These are phyloP conservation scores for Hanseniaspora opuntiae DNA, from an alignment of 805 yeast species.

Conservation along the genomic window DNA sequence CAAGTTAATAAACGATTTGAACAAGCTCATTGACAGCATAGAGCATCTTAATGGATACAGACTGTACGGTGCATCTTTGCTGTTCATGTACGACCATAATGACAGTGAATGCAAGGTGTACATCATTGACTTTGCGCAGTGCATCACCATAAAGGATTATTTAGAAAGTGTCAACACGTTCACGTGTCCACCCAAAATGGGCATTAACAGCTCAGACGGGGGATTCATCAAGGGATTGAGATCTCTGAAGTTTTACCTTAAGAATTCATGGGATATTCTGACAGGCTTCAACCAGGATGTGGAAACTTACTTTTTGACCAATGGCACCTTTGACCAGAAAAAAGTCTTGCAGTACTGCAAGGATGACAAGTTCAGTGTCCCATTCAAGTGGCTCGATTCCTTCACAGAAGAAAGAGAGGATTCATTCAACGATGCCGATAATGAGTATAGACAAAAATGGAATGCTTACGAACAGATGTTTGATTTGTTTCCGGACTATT, in stretches of 20 bases:
- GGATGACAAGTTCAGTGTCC: slow-evolving; percentile 16
- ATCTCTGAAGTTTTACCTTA: slow-evolving; percentile 58
- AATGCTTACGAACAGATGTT: slow-evolving; percentile 26
- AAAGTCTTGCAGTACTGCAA: background rate
- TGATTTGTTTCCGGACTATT: slow-evolving; percentile 22
- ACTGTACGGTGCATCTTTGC: slow-evolving; percentile 77
- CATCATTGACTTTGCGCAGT: slow-evolving; percentile 90
- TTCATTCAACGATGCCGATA: slow-evolving; percentile 22
- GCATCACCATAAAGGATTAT: slow-evolving; percentile 54
- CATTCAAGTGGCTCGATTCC: slow-evolving; percentile 30
- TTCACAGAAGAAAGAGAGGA: slow-evolving; percentile 27
- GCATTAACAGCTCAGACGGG: slow-evolving; percentile 43
- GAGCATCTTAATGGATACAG: slow-evolving; percentile 56
- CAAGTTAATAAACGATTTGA: slow-evolving; percentile 43
- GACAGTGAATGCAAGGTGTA: slow-evolving; percentile 34
- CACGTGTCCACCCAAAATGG: slow-evolving; percentile 61
- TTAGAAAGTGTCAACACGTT: slow-evolving; percentile 27
- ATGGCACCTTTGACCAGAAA: slow-evolving; percentile 15
- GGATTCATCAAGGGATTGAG: slow-evolving; percentile 78
- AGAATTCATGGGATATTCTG: slow-evolving; percentile 42
- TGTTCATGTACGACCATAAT: slow-evolving; percentile 65
- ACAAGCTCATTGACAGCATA: slow-evolving; percentile 45
- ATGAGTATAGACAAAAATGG: slow-evolving; percentile 26
- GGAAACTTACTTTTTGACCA: slow-evolving; percentile 17
- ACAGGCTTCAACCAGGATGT: slow-evolving; percentile 29